These are phyloP conservation scores for Gomphus bonarii DNA, from an alignment of 1,284 basidiomycete species.

Conservation along the genomic window DNA sequence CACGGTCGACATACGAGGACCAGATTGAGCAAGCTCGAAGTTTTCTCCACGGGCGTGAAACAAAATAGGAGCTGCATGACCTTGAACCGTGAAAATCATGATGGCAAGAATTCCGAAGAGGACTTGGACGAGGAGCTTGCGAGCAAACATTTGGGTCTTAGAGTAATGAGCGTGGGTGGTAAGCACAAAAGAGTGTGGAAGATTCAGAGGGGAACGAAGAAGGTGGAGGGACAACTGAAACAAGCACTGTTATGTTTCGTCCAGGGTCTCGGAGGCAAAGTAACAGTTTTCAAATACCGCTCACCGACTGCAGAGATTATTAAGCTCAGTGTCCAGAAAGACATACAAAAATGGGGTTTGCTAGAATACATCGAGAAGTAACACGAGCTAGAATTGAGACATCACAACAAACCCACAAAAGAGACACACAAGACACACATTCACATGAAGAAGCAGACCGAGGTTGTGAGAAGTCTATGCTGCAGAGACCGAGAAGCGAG, in stretches of 20 bases:
- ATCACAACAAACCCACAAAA: not conserved
- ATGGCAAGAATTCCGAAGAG: not conserved
- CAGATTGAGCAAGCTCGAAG: not conserved
- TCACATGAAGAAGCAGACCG: not conserved
- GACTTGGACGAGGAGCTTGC: not conserved
- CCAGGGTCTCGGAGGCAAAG: not conserved
- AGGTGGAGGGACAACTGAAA: not conserved
- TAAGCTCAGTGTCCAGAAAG: not conserved
- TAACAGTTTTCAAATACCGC: not conserved
- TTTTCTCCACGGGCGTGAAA: not conserved
- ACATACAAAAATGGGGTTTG: not conserved
- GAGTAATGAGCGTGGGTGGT: not conserved
- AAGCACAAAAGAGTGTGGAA: not conserved
- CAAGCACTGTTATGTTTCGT: not conserved
- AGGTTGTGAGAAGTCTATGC: not conserved
- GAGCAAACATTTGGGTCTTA: not conserved
- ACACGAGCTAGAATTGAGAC: not conserved
- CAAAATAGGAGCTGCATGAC: not conserved
- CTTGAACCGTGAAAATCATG: not conserved
- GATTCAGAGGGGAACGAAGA: not conserved
- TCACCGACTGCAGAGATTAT: not conserved
- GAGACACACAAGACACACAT: not conserved
- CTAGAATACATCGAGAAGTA: not conserved
- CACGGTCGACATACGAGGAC: not conserved
- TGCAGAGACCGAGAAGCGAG: not conserved